Base-by-base conservation (phyloP, 176 grass and related monocot species). In the Oryza rufipogon region DNA sequence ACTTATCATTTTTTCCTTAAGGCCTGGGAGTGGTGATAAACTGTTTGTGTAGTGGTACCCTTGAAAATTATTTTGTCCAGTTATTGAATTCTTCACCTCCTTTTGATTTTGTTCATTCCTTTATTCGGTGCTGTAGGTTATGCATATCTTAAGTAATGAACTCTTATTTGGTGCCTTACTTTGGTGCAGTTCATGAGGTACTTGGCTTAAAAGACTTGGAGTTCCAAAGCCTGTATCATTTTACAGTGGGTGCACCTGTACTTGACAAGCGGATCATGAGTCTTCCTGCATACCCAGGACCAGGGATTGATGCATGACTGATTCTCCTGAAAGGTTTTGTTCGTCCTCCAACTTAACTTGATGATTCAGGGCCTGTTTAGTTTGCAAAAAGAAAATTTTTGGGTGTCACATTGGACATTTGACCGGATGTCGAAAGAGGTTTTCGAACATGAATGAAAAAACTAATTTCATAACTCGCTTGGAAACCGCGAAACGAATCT, bases 151-250 rank as follows among this genome's bases (percentile, higher is more conserved):
- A 3, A 20, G 15, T 33, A 22, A 6, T 70, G 45, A 6, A 69
- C 51, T 88, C 64, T 86, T 38, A 38, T 6, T 38, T 38, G 36
- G 36, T 38, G 36, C 0, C 36, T 22, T 61, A 25, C 46, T 64
- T 36, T 9, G 71, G 14, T 95, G 90, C 79, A 97, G 95, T 95
- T 83, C 95, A 97, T 88, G 87, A 97, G 74, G 70, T 93, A n/a
- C 91, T 97, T 81, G 92, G 95, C 58, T 87, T 97, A 42, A 73
- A 90, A 86, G 89, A 83, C 70, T 73, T 78, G 89, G 91, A 93
- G 75, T 97, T 97, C 77, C 95, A 95, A 77, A 98, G 95, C 72
- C 52, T 98, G 64, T 98, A 95, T 75, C 95, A 98, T 87, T 98
- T 98, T 78, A 97, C 95, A 0, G 85, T 97, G 7, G 92, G 95